Conservation (phyloP, 768 basidiomycete genomes). For the Hemileccinum impolitum region DNA sequence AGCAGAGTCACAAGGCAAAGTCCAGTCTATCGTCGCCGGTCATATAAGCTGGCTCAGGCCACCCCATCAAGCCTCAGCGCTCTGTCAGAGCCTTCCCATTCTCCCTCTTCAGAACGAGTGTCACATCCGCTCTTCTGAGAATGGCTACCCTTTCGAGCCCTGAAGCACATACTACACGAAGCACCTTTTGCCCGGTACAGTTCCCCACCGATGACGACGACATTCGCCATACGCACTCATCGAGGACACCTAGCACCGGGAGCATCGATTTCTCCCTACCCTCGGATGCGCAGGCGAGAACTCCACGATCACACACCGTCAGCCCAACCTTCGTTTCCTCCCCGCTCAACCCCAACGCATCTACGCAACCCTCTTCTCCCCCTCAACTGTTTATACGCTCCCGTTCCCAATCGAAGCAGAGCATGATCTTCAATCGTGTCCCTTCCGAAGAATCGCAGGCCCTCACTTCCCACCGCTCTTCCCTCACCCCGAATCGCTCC, state of each 20-base stretch:
- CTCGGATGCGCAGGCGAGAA: slow-evolving; percentile 8
- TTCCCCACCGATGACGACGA: slow-evolving; percentile 11
- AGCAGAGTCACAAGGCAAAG: slow-evolving; percentile 1
- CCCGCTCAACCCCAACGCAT: slow-evolving; percentile 47
- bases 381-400: slow-evolving; percentile 28
- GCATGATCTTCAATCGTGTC: slow-evolving; percentile 40
- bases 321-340: slow-evolving; percentile 43
- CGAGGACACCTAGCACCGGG: slow-evolving; percentile 24
- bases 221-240: neutral
- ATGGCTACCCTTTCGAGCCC: slow-evolving; percentile 44
- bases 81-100: neutral
- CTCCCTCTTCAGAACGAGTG: slow-evolving; percentile 1
- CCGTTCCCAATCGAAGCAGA: slow-evolving; percentile 39
- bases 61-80: neutral
- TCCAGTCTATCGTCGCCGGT: neutral
- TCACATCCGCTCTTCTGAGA: neutral
- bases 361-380: slow-evolving; percentile 10
- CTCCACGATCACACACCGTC: slow-evolving; percentile 26
- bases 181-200: slow-evolving; percentile 29
- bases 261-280: slow-evolving; percentile 33
- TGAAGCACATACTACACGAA: slow-evolving; percentile 44
- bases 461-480: slow-evolving; percentile 27
- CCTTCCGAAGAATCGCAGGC: slow-evolving; percentile 45
- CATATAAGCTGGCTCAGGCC: slow-evolving; percentile 4
- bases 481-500: slow-evolving; percentile 35